Conservation (phyloP, 2,329 filamentous ascomycete species). For the Fusarium buharicum region DNA sequence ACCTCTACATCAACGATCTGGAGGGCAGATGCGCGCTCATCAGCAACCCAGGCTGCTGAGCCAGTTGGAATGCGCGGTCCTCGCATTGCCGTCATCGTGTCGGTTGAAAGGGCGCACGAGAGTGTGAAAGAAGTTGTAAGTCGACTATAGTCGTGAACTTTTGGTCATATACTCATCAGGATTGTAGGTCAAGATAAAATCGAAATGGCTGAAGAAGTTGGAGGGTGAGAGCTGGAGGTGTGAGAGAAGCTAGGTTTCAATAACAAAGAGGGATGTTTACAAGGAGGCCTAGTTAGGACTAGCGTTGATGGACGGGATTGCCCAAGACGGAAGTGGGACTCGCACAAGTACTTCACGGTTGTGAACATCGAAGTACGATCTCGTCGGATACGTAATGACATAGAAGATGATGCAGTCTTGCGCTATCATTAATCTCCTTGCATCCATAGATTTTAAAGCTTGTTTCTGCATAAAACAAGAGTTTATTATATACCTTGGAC, state of each 20-base stretch:
- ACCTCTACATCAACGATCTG: conserved; percentile 82
- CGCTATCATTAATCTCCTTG: too few relatives aligned
- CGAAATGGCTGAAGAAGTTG: conserved; percentile 30
- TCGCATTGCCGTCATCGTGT: conserved; percentile 59
- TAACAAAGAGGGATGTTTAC: conserved; percentile 38
- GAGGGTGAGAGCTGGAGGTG: conserved; percentile 34
- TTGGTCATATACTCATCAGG: conserved; percentile 42
- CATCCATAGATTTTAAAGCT: too few relatives aligned
- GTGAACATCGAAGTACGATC: conserved; percentile 32
- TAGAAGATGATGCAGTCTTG: too few relatives aligned
- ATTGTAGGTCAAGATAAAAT: conserved; percentile 16
- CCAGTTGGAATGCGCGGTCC: conserved; percentile 76
- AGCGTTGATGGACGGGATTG: conserved; percentile 4
- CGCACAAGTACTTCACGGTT: conserved; percentile 23
- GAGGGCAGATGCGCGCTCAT: conserved; percentile 82
- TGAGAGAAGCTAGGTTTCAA: conserved; percentile 33
- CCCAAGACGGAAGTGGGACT: conserved; percentile 25
- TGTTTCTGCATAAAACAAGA: too few relatives aligned
- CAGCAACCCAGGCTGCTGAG: conserved; percentile 84
- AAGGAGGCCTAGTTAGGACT: conserved; percentile 8
- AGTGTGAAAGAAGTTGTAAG: conserved; percentile 11
- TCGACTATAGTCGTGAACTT: conserved; percentile 31
- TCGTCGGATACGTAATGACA: background rate
- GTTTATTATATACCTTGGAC: too few relatives aligned
- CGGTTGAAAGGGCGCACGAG: conserved; percentile 25